Evolutionary conservation across 2,329 filamentous ascomycete species (phyloP).

Genomic region (Stemphylium lycopersici): DNA sequence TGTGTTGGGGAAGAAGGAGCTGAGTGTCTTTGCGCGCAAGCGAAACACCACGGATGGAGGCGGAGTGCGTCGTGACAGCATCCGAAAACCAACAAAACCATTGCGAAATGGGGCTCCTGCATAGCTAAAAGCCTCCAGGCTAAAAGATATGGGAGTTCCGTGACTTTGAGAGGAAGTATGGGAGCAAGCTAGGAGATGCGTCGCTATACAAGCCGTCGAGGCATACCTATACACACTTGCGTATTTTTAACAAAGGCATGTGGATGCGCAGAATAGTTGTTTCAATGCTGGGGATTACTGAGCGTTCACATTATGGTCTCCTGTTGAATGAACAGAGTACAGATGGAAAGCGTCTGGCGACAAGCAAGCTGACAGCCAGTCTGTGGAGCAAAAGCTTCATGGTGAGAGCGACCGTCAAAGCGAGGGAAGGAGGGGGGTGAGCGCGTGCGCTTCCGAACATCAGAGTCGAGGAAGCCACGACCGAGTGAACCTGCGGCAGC

Average conservation of each 20-base stretch:
- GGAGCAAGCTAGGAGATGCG: not conserved
- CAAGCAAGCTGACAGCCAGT: not conserved
- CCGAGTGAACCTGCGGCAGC: slow-evolving; percentile 17
- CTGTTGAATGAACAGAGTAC: too few species aligned
- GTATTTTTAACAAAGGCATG: not conserved
- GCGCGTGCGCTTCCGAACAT: slow-evolving; percentile 25
- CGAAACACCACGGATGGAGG: slow-evolving; percentile 30
- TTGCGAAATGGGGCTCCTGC: not conserved
- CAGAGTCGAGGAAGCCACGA: slow-evolving; percentile 31
- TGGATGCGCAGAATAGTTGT: not conserved
- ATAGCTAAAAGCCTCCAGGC: not conserved
- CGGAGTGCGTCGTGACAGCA: slow-evolving; percentile 14
- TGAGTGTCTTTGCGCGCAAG: slow-evolving; percentile 23
- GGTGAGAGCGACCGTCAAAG: slow-evolving; percentile 13
- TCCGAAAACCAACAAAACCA: slow-evolving; percentile 17
- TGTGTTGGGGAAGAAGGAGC: not conserved
- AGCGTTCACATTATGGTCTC: not conserved
- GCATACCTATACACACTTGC: too few species aligned
- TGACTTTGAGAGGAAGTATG: not conserved
- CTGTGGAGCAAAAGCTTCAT: slow-evolving; percentile 6
- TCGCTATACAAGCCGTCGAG: not conserved
- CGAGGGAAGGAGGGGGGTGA: slow-evolving; percentile 19
- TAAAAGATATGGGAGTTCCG: not conserved
- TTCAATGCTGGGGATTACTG: not conserved
- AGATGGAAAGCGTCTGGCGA: not conserved